Evolutionary conservation across 495 filamentous ascomycete genomes (phyloP).

Genomic region (Margaritispora aquatica): DNA sequence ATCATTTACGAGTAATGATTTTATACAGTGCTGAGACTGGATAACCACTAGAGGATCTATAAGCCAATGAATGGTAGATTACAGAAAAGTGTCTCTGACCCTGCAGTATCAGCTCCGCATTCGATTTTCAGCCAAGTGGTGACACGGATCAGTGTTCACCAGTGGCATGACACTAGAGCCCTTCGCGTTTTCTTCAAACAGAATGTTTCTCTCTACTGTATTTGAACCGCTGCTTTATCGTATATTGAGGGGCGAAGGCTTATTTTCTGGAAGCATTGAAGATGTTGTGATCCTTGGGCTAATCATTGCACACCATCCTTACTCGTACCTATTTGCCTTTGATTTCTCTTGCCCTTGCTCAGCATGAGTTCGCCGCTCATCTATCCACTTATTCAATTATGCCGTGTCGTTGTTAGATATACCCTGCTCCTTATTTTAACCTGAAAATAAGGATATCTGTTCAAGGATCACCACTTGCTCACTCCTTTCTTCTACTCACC

Average conservation of each 20-base stretch:
- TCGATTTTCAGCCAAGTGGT: background rate
- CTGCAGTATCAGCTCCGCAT: background rate
- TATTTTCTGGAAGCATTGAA: background rate
- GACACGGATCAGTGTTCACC: background rate
- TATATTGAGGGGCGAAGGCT: background rate
- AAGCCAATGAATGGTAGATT: background rate
- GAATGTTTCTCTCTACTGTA: too few species aligned
- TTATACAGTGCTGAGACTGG: background rate
- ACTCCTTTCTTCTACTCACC: background rate
- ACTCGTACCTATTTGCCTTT: too few species aligned
- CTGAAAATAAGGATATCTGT: background rate
- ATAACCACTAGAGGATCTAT: background rate
- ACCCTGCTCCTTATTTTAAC: background rate
- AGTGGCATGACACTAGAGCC: too few species aligned
- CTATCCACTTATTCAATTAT: background rate
- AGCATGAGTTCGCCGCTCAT: background rate
- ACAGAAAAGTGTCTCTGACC: background rate
- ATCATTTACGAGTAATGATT: too few species aligned
- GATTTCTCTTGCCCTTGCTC: background rate
- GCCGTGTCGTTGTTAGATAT: background rate
- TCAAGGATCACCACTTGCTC: background rate
- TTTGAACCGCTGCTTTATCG: background rate
- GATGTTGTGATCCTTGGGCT: background rate
- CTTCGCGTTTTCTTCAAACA: too few species aligned
- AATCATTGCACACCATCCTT: background rate